Evolutionary conservation across 2,329 filamentous ascomycete genomes (phyloP), one percentile per base, ranked within the genome.

Genomic region (Nemania diffusa): DNA sequence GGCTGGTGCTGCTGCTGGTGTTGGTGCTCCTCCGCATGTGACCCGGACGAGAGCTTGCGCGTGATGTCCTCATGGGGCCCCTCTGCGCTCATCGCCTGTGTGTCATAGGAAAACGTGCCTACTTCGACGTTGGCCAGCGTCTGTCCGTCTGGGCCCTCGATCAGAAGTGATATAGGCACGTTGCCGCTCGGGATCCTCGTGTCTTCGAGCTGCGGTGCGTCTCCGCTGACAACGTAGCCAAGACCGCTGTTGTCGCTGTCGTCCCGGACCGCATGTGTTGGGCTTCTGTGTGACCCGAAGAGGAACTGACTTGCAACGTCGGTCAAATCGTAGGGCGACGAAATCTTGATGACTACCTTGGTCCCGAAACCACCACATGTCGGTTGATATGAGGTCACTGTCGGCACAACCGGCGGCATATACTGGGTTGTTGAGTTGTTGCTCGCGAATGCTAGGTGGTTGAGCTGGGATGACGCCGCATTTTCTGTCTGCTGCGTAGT

Each of bases 231-330:
- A 32, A 87, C 86, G 79, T 96, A 97, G 69, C 90, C 86, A 77
- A 88, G 92, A 22, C 88, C 86, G 71, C 86, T 81, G 61, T 78
- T 80, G 68, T 89, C 87, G 80, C 83, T 87, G 72, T 80, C 84
- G 77, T 82, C 81, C 76, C 90, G 90, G 52, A 87, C 85, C 26
- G 94, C 84, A 63, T 90, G 85, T 65, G 90, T 90, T 62, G 88
- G 84, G 78, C 90, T 91, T 78, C 90, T 90, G 74, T 91, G 88
- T n/a, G 87, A 85, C n/a, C 93, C 93, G 79, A 97, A 97, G 70
- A 82, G 90, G 74, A 92, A 89, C 57, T 84, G 85, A 65, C 84
- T 85, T 34, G 84, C 85, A 78, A 90, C 86, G 64, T 80, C 76
- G 69, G 85, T 80, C 67, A 97, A 81, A 75, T 97, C 91, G 81